These are phyloP conservation scores for Kurtzmaniella natalensis DNA, from an alignment of 1,139 yeast genomes.

Conservation along the genomic window DNA sequence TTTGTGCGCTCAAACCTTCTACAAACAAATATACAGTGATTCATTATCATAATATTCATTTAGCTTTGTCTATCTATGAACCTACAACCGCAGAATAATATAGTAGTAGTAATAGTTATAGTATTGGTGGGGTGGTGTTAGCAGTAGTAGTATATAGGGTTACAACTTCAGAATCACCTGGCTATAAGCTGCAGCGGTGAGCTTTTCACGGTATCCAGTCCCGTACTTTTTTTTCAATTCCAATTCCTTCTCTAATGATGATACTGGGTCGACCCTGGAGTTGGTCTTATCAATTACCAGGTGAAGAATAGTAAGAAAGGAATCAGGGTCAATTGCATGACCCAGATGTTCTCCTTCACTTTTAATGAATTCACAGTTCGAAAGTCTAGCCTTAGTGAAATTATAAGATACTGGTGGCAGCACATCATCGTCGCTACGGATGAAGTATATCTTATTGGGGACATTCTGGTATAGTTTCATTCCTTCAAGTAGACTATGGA, in stretches of 20 bases:
- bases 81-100: too few species aligned
- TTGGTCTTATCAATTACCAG: constrained; percentile 3
- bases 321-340: constrained; percentile 45
- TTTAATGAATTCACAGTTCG: constrained; percentile 12
- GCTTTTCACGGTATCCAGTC: neutral
- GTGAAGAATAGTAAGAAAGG: constrained; percentile 17
- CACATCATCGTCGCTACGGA: constrained; percentile 37
- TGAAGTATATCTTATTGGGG: constrained; percentile 36
- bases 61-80: too few species aligned
- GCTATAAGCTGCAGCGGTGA: neutral
- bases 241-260: neutral
- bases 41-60: too few species aligned
- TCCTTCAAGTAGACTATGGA: constrained; percentile 21
- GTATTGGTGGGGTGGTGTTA: too few species aligned
- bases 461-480: constrained; percentile 23
- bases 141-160: too few species aligned
- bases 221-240: constrained; percentile 1
- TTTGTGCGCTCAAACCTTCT: too few species aligned
- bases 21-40: too few species aligned
- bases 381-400: constrained; percentile 11
- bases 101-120: too few species aligned
- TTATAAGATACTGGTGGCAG: constrained; percentile 30
- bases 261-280: neutral
- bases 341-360: constrained; percentile 44
- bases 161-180: too few species aligned